A percentile compares a stretch with the other conserved stretches of the same genome.
Evolutionary conservation across 352 stramenopile genomes (phyloP).

Genomic region (Thraustochytrium striatum): DNA sequence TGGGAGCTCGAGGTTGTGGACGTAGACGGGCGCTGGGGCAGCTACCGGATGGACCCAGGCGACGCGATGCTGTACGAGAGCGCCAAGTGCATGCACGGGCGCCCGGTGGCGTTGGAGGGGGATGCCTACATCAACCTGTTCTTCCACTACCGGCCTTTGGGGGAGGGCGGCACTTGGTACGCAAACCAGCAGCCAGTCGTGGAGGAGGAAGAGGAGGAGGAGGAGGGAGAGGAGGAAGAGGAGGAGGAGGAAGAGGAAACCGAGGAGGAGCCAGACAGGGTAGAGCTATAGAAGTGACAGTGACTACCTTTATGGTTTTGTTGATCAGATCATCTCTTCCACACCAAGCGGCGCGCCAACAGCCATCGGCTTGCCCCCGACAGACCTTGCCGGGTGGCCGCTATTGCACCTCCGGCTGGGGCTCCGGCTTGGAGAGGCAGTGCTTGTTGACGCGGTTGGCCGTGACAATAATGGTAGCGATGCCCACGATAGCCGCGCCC

Average conservation of each 20-base stretch:
- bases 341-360: not conserved
- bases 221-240: not conserved
- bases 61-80: conserved; percentile 79
- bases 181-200: not conserved
- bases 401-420: not conserved
- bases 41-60: conserved; percentile 69
- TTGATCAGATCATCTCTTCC: not conserved
- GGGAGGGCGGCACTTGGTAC: not conserved
- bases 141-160: conserved; percentile 66
- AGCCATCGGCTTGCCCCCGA: not conserved
- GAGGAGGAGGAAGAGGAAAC: not conserved
- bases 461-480: not conserved
- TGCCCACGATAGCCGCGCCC: not conserved
- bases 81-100: conserved; percentile 65
- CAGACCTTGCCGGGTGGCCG: not conserved
- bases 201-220: conserved; percentile 3
- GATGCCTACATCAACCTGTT: conserved; percentile 68
- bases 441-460: not conserved
- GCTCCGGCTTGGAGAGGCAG: not conserved
- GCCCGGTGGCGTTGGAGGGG: conserved; percentile 61
- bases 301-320: not conserved
- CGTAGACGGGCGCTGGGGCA: conserved; percentile 67
- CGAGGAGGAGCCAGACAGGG: not conserved
- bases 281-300: not conserved
- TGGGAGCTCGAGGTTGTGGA: conserved; percentile 77